Evolutionary conservation across 2,329 filamentous ascomycete species (phyloP), one percentile per base, ranked within the genome.

Genomic region (Alternaria rosae): DNA sequence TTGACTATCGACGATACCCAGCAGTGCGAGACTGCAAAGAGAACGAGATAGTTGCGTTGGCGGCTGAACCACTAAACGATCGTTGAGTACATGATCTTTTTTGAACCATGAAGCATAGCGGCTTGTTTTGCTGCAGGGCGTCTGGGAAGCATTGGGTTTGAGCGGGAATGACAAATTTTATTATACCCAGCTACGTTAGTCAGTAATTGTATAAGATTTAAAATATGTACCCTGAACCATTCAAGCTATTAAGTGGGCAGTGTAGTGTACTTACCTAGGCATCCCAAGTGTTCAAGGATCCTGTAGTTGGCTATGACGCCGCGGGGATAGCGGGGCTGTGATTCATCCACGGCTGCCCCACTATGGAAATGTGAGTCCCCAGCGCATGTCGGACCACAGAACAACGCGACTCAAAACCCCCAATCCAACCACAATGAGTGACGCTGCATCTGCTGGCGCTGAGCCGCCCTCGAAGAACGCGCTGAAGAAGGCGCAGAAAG

Each of bases 401-500:
- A 56, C 59, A 62, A 45, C 50, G 56, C 50, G 54, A 28, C 25
- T 35, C 20, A 13, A 25, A 47, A 45, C 17, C 35, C 20, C 26
- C 30, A 47, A 48, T 32, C 50, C n/a, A 48, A 30, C 41, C 62
- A 68, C 63, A 62, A 78, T 78, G 76, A 71, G 75, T 62, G 75
- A 78, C 66, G 67, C 72, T 54, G 62, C 70, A 50, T 64, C 72
- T 32, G 61, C 70, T 45, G 68, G 67, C 62, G 60, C 72, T 23
- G 70, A 76, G 56, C 57, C 66, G 38, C 78, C 76, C 11, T 80
- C 78, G 51, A 81, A 81, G 68, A 81, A 79, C 53, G 79, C 79
- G 41, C 54, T 81, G 70, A 81, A 81, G 72, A 81, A 81, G 72
- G 72, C 74, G 10, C 76, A 78, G 70, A 81, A 80, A 68, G 78